Base-by-base conservation (phyloP, 768 basidiomycete species). In the Leccinellum rugosiceps region DNA sequence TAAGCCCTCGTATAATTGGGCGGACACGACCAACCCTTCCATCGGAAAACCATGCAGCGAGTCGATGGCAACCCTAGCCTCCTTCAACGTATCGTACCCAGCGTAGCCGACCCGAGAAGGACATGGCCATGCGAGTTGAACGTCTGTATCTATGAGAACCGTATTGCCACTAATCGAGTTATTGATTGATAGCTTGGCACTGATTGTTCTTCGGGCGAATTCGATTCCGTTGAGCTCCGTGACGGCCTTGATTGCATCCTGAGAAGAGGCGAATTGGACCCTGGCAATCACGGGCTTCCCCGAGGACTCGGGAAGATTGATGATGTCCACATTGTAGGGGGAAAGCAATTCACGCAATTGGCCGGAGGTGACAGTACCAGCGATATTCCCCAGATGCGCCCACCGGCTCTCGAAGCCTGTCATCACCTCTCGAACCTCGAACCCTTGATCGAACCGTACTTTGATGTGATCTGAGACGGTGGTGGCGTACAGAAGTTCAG, bases 371-470 rank as follows among this genome's bases (percentile, higher is more conserved):
- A 78, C 73, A 0, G 58, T 58, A 0, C 58, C 38, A 0, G 82
- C 80, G 4, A 92, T 64, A 23, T 85, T 81, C 5, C 75, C 74
- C 2, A 92, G 59, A 35, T 78, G 73, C 9, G 91, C 65, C 75
- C 82, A 83, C 6, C 79, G 80, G 0, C 85, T 85, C 63, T 93
- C 90, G 43, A 90, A 86, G 1, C 85, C 85, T 1, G 89, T 90
- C 7, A 70, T 69, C 6, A 91, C 66, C 0, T 82, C 77, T 25
- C 74, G 68, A 3, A 92, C 77, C 2, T 77, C 75, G 47, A 88
- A 88, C 0, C 91, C 90, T 0, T 81, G 68, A 31, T 79, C 79
- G 47, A 90, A 74, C 21, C 75, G 80, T 19, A 86, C 79, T 51
- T 75, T 77, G 21, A 80, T 84, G 53, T 86, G 79, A 35, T 84